A percentile compares a stretch with the other conserved stretches of the same genome.
Evolutionary conservation across 352 stramenopile genomes (phyloP).

Genomic region (Pythium monospermum): DNA sequence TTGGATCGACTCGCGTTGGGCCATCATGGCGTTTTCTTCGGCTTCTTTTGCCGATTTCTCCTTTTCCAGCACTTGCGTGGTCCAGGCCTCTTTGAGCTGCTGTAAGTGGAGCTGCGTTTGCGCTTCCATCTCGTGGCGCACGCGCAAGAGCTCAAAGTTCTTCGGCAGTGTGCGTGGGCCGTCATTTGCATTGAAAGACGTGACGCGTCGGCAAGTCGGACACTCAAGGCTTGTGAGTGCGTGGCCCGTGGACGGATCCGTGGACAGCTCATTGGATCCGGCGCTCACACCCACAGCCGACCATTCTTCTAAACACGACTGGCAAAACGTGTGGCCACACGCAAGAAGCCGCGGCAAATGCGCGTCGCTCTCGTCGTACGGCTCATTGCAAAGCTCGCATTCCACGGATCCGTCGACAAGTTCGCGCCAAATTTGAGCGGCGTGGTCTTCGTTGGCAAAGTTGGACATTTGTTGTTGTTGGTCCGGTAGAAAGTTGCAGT

Average conservation of each 20-base stretch:
- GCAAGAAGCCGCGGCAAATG: conserved; percentile 66
- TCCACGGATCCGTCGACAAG: conserved; percentile 75
- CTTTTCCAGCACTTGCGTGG: conserved; percentile 65
- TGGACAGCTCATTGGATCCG: conserved; percentile 17
- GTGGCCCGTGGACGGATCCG: conserved; percentile 13
- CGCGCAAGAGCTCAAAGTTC: conserved; percentile 81
- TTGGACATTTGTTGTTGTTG: neutral
- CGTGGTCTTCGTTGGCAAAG: conserved; percentile 38
- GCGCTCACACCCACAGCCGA: conserved; percentile 29
- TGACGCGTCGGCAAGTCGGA: conserved; percentile 64
- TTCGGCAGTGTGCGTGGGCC: conserved; percentile 66
- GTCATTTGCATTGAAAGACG: conserved; percentile 31
- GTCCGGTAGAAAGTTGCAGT: neutral
- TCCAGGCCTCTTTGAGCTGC: conserved; percentile 47
- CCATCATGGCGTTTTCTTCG: conserved; percentile 60
- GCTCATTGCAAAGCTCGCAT: conserved; percentile 84
- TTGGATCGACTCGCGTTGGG: conserved; percentile 70
- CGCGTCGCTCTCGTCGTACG: conserved; percentile 64
- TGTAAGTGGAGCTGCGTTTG: conserved; percentile 57
- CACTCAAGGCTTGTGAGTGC: conserved; percentile 47
- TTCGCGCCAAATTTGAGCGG: conserved; percentile 57
- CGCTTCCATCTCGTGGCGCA: conserved; percentile 77
- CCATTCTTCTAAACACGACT: conserved; percentile 73
- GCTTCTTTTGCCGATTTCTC: conserved; percentile 63
- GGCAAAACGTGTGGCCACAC: conserved; percentile 82